These are phyloP conservation scores for Tardiomyces depauwii DNA, from an alignment of 1,139 yeast genomes.

Conservation along the genomic window DNA sequence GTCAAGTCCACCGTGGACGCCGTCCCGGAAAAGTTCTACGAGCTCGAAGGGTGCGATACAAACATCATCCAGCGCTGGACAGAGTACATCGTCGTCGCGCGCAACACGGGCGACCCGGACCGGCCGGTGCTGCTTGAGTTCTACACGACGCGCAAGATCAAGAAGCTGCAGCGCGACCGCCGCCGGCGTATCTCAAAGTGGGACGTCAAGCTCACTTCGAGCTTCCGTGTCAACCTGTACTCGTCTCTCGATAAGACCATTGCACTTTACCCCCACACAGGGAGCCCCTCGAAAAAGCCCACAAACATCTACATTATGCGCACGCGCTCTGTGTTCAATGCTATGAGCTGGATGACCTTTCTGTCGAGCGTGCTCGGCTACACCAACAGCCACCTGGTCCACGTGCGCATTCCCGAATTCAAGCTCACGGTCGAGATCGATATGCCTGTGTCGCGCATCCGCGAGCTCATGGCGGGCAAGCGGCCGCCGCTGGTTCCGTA, in stretches of 20 bases:
- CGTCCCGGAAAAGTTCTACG: conserved; percentile 29
- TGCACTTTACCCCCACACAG: conserved; percentile 31
- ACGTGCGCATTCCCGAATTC: conserved; percentile 42
- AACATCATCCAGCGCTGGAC: conserved; percentile 62
- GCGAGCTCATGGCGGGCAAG: too few species aligned
- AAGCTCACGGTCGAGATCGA: conserved; percentile 35
- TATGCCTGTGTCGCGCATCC: conserved; percentile 15
- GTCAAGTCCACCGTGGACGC: conserved; percentile 32
- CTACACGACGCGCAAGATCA: conserved; percentile 28
- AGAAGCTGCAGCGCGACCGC: conserved; percentile 3
- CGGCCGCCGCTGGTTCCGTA: too few species aligned
- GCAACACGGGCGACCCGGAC: conserved; percentile 40
- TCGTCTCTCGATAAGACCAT: conserved; percentile 62
- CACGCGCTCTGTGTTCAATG: conserved; percentile 31
- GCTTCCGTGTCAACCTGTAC: conserved; percentile 39
- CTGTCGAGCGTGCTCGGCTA: conserved; percentile 35
- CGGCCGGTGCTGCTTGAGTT: conserved; percentile 52
- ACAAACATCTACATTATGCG: conserved; percentile 41
- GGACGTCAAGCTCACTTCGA: conserved; percentile 8
- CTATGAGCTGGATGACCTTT: conserved; percentile 55
- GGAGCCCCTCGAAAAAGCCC: conserved; percentile 6
- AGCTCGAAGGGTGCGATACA: conserved; percentile 41
- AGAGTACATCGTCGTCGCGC: conserved; percentile 57
- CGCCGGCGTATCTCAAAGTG: conserved; percentile 13
- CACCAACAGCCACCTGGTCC: conserved; percentile 17